Base-by-base conservation (phyloP, 2,329 filamentous ascomycete genomes). In the Calonectria henricotiae region DNA sequence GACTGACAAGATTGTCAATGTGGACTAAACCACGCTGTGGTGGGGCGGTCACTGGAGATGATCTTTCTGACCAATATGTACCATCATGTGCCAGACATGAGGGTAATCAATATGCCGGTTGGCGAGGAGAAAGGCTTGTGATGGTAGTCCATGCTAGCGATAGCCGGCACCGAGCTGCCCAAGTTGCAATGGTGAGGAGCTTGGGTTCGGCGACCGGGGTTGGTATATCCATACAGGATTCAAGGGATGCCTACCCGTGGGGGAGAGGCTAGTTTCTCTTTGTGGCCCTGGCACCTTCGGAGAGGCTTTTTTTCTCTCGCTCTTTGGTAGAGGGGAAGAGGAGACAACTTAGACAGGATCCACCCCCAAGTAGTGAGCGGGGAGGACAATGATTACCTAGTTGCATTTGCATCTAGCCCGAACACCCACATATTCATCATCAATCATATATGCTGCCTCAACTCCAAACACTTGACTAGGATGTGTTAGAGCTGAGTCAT, bases 1-100 rank as follows among this genome's bases (percentile, higher is more conserved):
- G 20, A 6, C 39, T 25, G 55, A 66, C 39, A 41, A 58, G 60
- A 62, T 65, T 23, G 54, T 20, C 46, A 62, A 37, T 37, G 54
- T 15, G 61, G 43, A 41, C 62, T 69, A 47, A 60, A 54, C 20
- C 60, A 27, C 35, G 7, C 55, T 39, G 58, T 11, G 32, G 65
- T 67, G 65, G 65, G 63, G 55, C 58, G n/a, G 30, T 2, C 49
- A 47, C 62, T 64, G 64, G 64, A 70, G 62, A 67, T 62, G 63
- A 62, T 67, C 41, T 58, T 63, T 35, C 44, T 66, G 63, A 44
- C 62, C 46, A 20, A 69, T 69, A 69, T 63, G 65, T 55, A 62
- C 46, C 47, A 55, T 12, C 44, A 46, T 60, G 54, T 61, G 54
- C 64, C 62, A 43, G 39, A 46, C 37, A 46, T 37, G 39, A 64